A percentile compares a stretch with the other conserved stretches of the same genome.
phyloP scores from a whole-genome alignment of 1,284 basidiomycete genomes.

The Tylopilus sp. region DNA sequence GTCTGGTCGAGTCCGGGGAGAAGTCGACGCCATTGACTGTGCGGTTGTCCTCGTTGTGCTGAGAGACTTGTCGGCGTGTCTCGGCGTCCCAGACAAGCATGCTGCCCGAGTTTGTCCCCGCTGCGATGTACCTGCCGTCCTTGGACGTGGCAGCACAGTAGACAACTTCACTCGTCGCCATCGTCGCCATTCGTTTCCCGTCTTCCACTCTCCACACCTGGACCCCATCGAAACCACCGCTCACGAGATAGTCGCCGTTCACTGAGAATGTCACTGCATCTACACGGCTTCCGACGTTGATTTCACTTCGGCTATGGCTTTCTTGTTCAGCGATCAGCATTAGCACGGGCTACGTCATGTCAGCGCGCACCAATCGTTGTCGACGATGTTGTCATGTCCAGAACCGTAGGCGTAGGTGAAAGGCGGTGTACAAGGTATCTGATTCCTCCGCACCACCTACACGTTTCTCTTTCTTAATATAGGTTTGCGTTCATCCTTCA shows the following conservation, averaged over 20 bases:
- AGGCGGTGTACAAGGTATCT: no score
- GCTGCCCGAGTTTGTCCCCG: not conserved
- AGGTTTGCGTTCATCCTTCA: no score
- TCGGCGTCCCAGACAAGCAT: not conserved
- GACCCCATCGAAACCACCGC: not conserved
- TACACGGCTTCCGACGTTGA: not conserved
- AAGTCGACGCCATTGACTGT: no score
- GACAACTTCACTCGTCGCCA: not conserved
- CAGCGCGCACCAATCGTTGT: no score
- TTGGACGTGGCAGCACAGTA: not conserved
- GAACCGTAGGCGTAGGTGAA: no score
- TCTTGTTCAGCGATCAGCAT: not conserved
- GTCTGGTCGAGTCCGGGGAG: no score
- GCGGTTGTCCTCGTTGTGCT: no score
- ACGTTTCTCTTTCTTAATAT: no score
- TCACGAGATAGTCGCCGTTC: not conserved
- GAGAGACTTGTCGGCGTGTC: no score
- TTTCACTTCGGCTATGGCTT: not conserved
- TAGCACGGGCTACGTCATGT: no score
- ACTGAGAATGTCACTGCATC: not conserved
- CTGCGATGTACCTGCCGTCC: not conserved
- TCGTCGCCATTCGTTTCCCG: not conserved
- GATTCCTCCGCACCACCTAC: no score
- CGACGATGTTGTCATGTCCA: no score
- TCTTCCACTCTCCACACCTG: not conserved